Percentiles rank a stretch among this genome's conserved stretches.
Evolutionary conservation across 495 filamentous ascomycete genomes (phyloP).

Genomic region (Halenospora varia): DNA sequence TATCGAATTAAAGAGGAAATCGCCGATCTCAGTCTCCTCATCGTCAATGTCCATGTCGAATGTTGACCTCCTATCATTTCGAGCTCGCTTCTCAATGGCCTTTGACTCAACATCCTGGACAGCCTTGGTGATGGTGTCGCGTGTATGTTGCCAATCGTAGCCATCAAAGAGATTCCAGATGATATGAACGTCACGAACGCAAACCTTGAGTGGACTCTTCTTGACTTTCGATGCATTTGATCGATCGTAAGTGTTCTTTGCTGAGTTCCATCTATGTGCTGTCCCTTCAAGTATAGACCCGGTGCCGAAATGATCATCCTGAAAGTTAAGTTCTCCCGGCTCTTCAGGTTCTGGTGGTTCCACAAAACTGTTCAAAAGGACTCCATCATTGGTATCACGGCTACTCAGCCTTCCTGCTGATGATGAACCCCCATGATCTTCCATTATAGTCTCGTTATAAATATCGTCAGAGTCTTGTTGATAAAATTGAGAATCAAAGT

Average conservation of each 20-base stretch:
- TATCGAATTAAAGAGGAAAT: conserved; percentile 97
- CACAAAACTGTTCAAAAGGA: conserved; percentile 60
- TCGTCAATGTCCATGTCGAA: conserved; percentile 49
- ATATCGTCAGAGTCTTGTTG: conserved; percentile 13
- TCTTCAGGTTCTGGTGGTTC: conserved; percentile 46
- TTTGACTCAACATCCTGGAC: conserved; percentile 81
- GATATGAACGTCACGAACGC: conserved; percentile 80
- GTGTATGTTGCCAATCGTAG: conserved; percentile 89
- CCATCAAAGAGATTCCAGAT: conserved; percentile 99
- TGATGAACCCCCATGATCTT: conserved; percentile 39
- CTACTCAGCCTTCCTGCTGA: conserved; percentile 29
- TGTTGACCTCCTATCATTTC: conserved; percentile 38
- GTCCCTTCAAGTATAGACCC: conserved; percentile 58
- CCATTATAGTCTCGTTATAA: conserved; percentile 31
- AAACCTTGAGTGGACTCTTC: conserved; percentile 69
- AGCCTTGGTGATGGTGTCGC: conserved; percentile 80
- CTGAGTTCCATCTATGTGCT: conserved; percentile 75
- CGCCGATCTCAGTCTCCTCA: conserved; percentile 82
- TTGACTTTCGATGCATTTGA: conserved; percentile 57
- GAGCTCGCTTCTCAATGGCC: conserved; percentile 63
- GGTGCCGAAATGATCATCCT: conserved; percentile 76
- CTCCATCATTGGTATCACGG: conserved; percentile 49
- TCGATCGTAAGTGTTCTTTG: conserved; percentile 65
- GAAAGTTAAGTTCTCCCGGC: conserved; percentile 53
- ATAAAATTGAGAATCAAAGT: conserved; percentile 25